Base-by-base conservation (phyloP, 1,139 yeast species). In the Ashbya aceris region DNA sequence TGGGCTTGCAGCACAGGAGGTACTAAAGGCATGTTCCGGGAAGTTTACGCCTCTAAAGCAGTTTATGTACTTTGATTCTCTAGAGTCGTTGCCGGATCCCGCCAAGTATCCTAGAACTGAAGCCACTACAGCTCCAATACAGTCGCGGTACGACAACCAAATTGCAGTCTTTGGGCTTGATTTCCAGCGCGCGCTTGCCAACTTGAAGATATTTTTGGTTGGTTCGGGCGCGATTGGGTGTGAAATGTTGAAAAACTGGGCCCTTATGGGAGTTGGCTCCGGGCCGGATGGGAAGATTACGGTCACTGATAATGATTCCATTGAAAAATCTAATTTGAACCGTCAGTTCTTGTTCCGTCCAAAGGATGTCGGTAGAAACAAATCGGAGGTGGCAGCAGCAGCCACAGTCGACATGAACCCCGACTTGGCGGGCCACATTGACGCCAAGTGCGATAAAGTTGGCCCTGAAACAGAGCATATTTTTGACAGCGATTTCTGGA, bases 171-270 rank as follows among this genome's bases (percentile, higher is more conserved):
- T 87, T 55, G 99, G 99, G 49, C 63, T 74, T 44, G 76, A 76
- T 34, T 86, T 76, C 67, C 91, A 85, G 58, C 77, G 82, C 54
- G 70, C 69, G 40, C 66, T 91, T 47, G 76, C 85, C 36, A 85
- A 89, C 62, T 69, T 84, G 50, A 82, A 76, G 58, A 86, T 89
- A 4, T 91, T 91, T 64, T 70, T 91, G 51, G 98, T 91, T 34
- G 99, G 99, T 40, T 78, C 97, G 2, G 99, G 99, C 60, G 99
- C 99, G 32, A 91, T 91, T 70, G 99, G 99, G 38, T 91, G 99
- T 68, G 99, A 91, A 68, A 91, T 93, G 93, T 73, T 91, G 58
- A 91, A 91, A 67, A 89, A 87, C 61, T 91, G 97, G 97, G 96
- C 98, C 7, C 74, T 91, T 76, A 75, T 89, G 79, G 98, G 99